Percentiles rank a stretch among this genome's conserved stretches.
These are phyloP conservation scores for Calonectria montana DNA, from an alignment of 2,329 filamentous ascomycete genomes.

Conservation along the genomic window DNA sequence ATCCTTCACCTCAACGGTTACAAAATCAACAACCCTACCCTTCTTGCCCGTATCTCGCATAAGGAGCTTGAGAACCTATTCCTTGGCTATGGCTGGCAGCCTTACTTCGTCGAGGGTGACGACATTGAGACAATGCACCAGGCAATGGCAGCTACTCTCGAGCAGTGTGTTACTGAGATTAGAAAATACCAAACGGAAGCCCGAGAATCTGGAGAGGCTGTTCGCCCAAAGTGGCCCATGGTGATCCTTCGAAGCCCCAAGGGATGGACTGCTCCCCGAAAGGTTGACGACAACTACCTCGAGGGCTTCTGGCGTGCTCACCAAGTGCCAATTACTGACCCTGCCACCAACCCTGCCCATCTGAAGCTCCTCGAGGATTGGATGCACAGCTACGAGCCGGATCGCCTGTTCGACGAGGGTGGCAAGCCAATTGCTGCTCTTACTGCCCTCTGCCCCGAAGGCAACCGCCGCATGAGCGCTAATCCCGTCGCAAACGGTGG, in stretches of 20 bases:
- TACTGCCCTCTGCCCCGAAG: constrained; percentile 72
- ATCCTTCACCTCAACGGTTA: constrained; percentile 85
- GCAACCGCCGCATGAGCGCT: constrained; percentile 78
- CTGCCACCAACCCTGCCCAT: constrained; percentile 72
- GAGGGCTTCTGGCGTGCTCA: constrained; percentile 84
- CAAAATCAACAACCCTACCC: constrained; percentile 85
- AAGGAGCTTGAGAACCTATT: constrained; percentile 78
- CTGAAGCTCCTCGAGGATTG: constrained; percentile 77
- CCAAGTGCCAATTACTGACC: constrained; percentile 81
- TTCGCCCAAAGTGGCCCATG: constrained; percentile 82
- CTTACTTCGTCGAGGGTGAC: constrained; percentile 83
- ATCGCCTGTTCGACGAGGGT: constrained; percentile 73
- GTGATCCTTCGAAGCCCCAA: constrained; percentile 82
- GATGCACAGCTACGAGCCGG: constrained; percentile 82
- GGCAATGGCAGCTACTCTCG: constrained; percentile 82
- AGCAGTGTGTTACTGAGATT: constrained; percentile 79
- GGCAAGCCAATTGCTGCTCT: constrained; percentile 74
- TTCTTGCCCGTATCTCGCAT: constrained; percentile 79
- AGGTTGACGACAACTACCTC: constrained; percentile 76
- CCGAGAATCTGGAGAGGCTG: constrained; percentile 75
- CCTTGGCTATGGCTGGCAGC: constrained; percentile 80
- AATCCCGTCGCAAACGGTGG: constrained; percentile 83
- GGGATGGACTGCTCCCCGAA: constrained; percentile 82
- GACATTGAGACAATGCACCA: constrained; percentile 82
- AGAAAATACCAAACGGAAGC: constrained; percentile 76